A percentile compares a stretch with the other conserved stretches of the same genome.
Evolutionary conservation across 2,329 filamentous ascomycete species (phyloP).

Genomic region (Colletotrichum falcatum): DNA sequence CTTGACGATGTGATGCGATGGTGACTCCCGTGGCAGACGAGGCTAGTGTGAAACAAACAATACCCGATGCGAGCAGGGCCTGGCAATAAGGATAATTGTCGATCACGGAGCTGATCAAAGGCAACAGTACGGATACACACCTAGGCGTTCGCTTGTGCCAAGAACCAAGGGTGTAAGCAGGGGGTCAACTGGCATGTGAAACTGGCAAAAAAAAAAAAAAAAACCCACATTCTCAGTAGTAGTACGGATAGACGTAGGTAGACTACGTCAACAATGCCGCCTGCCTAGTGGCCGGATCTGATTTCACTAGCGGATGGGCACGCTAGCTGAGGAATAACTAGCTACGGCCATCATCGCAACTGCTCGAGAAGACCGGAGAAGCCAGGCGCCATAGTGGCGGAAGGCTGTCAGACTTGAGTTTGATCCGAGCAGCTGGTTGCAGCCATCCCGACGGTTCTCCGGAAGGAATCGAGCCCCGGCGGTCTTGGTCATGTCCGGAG

Average conservation of each 20-base stretch:
- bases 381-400: neutral
- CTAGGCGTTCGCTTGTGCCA: neutral
- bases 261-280: neutral
- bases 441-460: neutral
- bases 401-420: neutral
- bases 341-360: neutral
- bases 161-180: neutral
- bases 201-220: neutral
- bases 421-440: neutral
- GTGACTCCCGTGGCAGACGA: neutral
- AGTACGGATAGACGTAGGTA: too few relatives aligned
- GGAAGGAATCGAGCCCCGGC: too few relatives aligned
- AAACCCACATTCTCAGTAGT: too few relatives aligned
- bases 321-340: neutral
- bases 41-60: neutral
- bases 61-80: neutral
- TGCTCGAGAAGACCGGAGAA: neutral
- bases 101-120: neutral
- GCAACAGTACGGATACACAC: too few relatives aligned
- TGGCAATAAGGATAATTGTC: neutral
- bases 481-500: neutral
- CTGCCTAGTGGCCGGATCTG: neutral
- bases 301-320: neutral
- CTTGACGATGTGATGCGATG: neutral
- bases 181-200: neutral